These are phyloP conservation scores for Fusarium haematococcum DNA, from an alignment of 2,329 filamentous ascomycete species.

Conservation along the genomic window DNA sequence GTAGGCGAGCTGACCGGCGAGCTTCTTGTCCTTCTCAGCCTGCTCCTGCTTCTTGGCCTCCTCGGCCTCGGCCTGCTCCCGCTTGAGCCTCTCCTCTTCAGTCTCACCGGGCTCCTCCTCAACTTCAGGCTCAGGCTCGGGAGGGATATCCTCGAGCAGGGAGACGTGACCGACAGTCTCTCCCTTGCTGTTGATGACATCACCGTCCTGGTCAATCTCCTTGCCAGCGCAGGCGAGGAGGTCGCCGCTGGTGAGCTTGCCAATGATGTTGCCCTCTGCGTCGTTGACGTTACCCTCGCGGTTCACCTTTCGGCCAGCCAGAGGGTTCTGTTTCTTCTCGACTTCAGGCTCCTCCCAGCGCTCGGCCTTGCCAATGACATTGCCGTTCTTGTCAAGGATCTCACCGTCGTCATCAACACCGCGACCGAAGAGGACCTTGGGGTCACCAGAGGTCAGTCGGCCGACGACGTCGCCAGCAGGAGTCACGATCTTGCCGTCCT, in stretches of 20 bases:
- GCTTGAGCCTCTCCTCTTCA: constrained; percentile 26
- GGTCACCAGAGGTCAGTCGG: constrained; percentile 75
- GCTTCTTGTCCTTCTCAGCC: constrained; percentile 76
- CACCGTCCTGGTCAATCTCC: constrained; percentile 77
- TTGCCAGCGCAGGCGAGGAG: constrained; percentile 73
- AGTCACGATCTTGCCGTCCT: constrained; percentile 76
- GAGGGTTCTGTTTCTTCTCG: constrained; percentile 63
- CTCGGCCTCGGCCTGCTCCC: constrained; percentile 52
- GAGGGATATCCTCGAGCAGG: constrained; percentile 70
- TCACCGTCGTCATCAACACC: constrained; percentile 85
- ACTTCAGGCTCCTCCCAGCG: constrained; percentile 69
- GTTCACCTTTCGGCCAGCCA: constrained; percentile 68
- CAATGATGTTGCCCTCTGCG: constrained; percentile 70
- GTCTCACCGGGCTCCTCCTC: constrained; percentile 66
- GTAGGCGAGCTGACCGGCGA: constrained; percentile 79
- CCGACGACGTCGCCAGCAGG: constrained; percentile 78
- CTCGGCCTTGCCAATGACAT: constrained; percentile 68
- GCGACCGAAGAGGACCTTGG: constrained; percentile 78
- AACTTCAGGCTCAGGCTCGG: constrained; percentile 64
- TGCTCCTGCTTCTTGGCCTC: constrained; percentile 66
- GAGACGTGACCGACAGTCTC: constrained; percentile 75
- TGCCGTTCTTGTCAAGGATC: constrained; percentile 80
- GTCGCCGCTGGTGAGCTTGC: constrained; percentile 76
- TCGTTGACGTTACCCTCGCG: constrained; percentile 70
- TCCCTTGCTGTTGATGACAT: constrained; percentile 77